Conservation (phyloP, 306 rosid species). For the Comarum palustre region DNA sequence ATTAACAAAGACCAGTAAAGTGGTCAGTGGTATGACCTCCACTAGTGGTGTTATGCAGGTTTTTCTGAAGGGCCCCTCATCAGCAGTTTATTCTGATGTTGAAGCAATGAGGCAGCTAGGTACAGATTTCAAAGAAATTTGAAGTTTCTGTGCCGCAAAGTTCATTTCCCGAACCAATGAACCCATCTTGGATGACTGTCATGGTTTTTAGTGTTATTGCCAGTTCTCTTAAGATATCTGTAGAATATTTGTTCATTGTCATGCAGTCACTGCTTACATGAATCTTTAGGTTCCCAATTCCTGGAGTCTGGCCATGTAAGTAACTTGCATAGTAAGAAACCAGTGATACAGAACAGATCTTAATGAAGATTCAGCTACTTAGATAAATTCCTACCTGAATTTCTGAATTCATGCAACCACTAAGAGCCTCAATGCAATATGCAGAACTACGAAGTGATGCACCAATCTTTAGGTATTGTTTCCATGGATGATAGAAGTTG, state of each 20-base stretch:
- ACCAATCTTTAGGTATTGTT: constrained; percentile 60
- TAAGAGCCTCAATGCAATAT: constrained; percentile 66
- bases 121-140: constrained; percentile 38
- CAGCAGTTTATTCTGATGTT: neutral
- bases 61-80: neutral
- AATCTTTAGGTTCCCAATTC: constrained; percentile 40
- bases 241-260: constrained; percentile 33
- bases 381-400: constrained; percentile 34
- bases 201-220: constrained; percentile 42
- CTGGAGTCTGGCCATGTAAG: constrained; percentile 30
- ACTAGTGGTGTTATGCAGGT: constrained; percentile 25
- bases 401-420: constrained; percentile 54
- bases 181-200: constrained; percentile 49
- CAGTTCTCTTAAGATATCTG: constrained; percentile 50
- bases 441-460: constrained; percentile 66
- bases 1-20: constrained; percentile 49
- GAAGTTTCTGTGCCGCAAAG: constrained; percentile 45
- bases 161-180: constrained; percentile 49
- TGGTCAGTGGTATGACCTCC: constrained; percentile 54
- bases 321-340: neutral
- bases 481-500: constrained; percentile 81
- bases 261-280: constrained; percentile 36
- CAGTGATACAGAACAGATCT: neutral
- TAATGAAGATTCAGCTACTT: too few species aligned
- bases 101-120: constrained; percentile 21